Base-by-base conservation (phyloP, 208 protist genomes). In the Porcisia hertigi region DNA sequence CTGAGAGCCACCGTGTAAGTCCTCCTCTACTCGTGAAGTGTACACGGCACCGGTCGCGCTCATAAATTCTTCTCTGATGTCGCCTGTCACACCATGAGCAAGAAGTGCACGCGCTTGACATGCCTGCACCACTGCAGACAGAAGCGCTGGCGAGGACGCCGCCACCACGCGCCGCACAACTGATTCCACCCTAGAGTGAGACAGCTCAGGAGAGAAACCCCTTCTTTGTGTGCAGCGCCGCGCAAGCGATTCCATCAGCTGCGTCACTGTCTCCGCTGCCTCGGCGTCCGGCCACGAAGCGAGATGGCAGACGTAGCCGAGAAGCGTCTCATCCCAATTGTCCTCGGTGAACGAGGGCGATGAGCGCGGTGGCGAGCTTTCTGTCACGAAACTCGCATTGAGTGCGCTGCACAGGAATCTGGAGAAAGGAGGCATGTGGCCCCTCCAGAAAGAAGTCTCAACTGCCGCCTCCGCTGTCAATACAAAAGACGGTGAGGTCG, bases 141-240 rank as follows among this genome's bases (percentile, higher is more conserved):
- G 52, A 14, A 78, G 59, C 34, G 41, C 65, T 34, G 71, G 73
- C 39, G 74, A 76, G 45, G 75, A 14, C 47, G 64, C 75, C 65
- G 73, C 71, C 8, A 84, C 16, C 2, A 84, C 43, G 12, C 49
- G 20, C 5, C 71, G 75, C 47, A 84, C 75, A 0, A 54, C 53
- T 45, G 58, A 62, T 36, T 72, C 69, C 69, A 59, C 23, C 9
- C 23, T 47, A n/a, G 52, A 16, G 1, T 34, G 53, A 34, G 36
- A 43, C 69, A 20, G 16, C 3, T 1, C 53, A 47, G 16, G 53
- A 36, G n/a, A 5, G 18, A 53, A 25, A 49, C 66, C 20, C 69
- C 25, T 54, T 39, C 18, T 20, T 34, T 20, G 69, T 30, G 58
- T 41, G 49, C 23, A 58, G 39, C 64, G 39, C 0, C 39, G 72